These are phyloP conservation scores for Plantago coronopus DNA, from an alignment of 305 asterid species.

Conservation along the genomic window DNA sequence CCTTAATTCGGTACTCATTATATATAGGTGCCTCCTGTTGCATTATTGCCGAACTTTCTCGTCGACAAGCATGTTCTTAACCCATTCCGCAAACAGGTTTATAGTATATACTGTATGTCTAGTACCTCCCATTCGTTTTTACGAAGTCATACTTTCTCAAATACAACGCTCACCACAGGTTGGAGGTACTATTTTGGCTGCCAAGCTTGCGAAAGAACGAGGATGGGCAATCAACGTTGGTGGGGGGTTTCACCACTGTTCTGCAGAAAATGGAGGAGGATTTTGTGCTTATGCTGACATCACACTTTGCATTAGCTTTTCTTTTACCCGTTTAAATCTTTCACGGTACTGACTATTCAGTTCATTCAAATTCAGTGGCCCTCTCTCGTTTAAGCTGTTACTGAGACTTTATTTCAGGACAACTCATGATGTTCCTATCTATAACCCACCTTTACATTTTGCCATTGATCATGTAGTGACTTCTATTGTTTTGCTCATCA, in stretches of 20 bases:
- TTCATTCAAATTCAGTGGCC: background rate
- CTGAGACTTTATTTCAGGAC: no score
- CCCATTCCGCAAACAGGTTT: slow-evolving; percentile 91
- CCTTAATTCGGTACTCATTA: slow-evolving; percentile 20
- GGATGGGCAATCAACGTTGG: slow-evolving; percentile 99
- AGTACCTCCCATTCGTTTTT: slow-evolving; percentile 2
- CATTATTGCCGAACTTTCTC: slow-evolving; percentile 75
- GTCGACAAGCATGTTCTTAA: slow-evolving; percentile 71
- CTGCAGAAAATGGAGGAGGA: slow-evolving; percentile 86
- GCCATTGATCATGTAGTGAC: slow-evolving; percentile 15
- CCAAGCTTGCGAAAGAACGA: slow-evolving; percentile 87
- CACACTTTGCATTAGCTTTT: slow-evolving; percentile 81
- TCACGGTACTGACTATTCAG: slow-evolving; percentile 50
- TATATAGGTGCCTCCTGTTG: slow-evolving; percentile 78
- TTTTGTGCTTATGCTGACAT: slow-evolving; percentile 93
- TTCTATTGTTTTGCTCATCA: slow-evolving; percentile 23
- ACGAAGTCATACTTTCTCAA: slow-evolving; percentile 13
- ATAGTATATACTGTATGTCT: slow-evolving; percentile 3
- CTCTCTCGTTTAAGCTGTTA: background rate
- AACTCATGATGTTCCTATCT: no score
- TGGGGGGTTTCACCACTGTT: slow-evolving; percentile 98
- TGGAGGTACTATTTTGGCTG: slow-evolving; percentile 94
- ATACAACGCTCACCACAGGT: slow-evolving; percentile 42
- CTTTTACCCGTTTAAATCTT: slow-evolving; percentile 57
- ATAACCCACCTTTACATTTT: no score